Conservation (phyloP, 1,284 basidiomycete genomes). For the Ustilago xerochloae region DNA sequence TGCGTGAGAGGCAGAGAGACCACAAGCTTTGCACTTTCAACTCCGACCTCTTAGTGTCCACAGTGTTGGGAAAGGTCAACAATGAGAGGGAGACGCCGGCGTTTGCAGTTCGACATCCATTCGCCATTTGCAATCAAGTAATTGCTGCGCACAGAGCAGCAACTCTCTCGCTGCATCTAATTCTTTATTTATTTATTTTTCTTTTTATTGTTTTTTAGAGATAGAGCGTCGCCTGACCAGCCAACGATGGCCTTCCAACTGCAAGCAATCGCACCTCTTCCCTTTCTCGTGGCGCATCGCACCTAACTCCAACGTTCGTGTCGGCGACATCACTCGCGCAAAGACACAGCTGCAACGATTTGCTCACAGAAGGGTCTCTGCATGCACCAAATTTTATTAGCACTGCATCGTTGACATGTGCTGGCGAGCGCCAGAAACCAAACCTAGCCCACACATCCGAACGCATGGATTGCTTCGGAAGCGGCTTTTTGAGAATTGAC, state of each 20-base stretch:
- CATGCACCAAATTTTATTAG: neutral
- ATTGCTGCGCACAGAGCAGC: neutral
- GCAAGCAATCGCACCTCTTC: neutral
- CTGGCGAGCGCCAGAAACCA: neutral
- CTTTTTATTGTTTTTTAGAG: neutral
- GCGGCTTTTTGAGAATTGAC: neutral
- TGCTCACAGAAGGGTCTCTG: conserved; percentile 4
- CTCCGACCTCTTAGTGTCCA: too few relatives aligned
- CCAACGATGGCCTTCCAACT: neutral
- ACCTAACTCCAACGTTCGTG: too few relatives aligned
- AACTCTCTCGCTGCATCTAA: neutral
- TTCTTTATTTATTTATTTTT: neutral
- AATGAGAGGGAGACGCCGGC: neutral
- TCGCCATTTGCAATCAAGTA: neutral
- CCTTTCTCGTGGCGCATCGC: neutral
- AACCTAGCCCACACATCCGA: neutral
- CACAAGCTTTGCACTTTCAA: neutral
- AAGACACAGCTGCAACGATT: conserved; percentile 7
- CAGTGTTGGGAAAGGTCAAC: neutral
- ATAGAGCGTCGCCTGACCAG: neutral
- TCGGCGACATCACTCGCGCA: too few relatives aligned
- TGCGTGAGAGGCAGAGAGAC: too few relatives aligned
- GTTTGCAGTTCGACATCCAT: neutral
- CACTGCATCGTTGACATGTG: neutral
- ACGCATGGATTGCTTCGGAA: conserved; percentile 5